A percentile compares a stretch with the other conserved stretches of the same genome.
Evolutionary conservation across 179 eudicot genomes (phyloP).

Genomic region (Drosera spatulata): DNA sequence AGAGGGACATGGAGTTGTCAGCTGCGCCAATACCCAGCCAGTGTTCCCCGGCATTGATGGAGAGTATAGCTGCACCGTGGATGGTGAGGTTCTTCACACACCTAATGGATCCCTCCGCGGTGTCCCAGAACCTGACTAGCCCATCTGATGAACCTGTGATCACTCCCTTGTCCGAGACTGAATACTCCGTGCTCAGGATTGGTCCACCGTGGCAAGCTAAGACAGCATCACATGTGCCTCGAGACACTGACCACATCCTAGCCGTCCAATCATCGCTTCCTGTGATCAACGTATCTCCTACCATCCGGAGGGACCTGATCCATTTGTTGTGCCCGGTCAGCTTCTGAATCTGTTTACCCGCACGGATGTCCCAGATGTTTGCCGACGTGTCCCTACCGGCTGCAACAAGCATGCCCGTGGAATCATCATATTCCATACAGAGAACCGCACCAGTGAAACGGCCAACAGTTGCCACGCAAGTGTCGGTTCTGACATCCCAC

Average conservation of each 20-base stretch:
- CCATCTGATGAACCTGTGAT: conserved; percentile 86
- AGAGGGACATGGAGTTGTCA: conserved; percentile 94
- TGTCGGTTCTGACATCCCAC: conserved; percentile 98
- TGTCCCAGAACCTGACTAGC: conserved; percentile 86
- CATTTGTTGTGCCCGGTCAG: conserved; percentile 85
- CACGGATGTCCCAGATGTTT: conserved; percentile 91
- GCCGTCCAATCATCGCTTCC: conserved; percentile 99
- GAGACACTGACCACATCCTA: conserved; percentile 80
- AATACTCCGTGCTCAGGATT: conserved; percentile 50
- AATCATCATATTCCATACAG: conserved; percentile 87
- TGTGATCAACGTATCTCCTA: conserved; percentile 77
- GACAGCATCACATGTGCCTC: conserved; percentile 79
- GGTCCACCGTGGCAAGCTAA: conserved; percentile 77
- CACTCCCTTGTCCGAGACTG: conserved; percentile 51
- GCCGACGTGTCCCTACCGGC: conserved; percentile 79
- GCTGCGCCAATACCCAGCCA: conserved; percentile 99
- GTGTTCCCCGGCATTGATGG: conserved; percentile 80
- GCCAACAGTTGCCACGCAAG: conserved; percentile 95
- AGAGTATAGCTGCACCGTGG: conserved; percentile 54
- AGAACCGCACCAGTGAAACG: conserved; percentile 81
- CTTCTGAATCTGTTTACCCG: conserved; percentile 87
- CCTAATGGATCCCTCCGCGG: conserved; percentile 64
- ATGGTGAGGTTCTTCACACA: conserved; percentile 81
- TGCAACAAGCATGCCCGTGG: conserved; percentile 81
- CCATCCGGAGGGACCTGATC: conserved; percentile 89